These are phyloP conservation scores for Cyclocybe cylindracea DNA, from an alignment of 768 basidiomycete species.

Conservation along the genomic window DNA sequence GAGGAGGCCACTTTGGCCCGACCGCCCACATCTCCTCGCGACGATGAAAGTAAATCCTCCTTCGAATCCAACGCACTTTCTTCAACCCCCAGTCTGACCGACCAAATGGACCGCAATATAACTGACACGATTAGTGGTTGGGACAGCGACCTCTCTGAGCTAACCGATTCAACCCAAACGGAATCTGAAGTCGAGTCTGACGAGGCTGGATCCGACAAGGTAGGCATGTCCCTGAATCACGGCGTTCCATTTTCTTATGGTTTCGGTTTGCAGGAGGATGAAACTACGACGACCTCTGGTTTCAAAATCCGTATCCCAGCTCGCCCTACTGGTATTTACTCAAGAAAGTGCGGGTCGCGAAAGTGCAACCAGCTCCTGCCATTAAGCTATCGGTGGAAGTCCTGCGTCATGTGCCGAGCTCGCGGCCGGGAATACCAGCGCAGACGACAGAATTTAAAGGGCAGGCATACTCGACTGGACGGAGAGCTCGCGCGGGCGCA, in stretches of 20 bases:
- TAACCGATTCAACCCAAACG: slow-evolving; percentile 24
- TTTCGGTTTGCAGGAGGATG: not conserved
- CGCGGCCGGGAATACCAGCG: slow-evolving; percentile 36
- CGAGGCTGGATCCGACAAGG: slow-evolving; percentile 2
- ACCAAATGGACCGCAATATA: not conserved
- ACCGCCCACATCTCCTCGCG: too few species aligned
- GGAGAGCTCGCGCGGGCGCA: slow-evolving; percentile 14
- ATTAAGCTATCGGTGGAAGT: slow-evolving; percentile 38
- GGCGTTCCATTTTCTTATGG: not conserved
- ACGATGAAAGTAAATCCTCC: too few species aligned
- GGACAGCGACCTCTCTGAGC: slow-evolving; percentile 36
- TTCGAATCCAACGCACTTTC: too few species aligned
- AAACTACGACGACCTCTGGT: slow-evolving; percentile 13
- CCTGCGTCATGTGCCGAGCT: slow-evolving; percentile 42
- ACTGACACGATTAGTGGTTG: slow-evolving; percentile 19
- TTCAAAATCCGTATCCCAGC: slow-evolving; percentile 38
- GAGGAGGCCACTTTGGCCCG: too few species aligned
- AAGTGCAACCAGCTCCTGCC: slow-evolving; percentile 35
- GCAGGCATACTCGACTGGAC: slow-evolving; percentile 20
- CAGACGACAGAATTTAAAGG: slow-evolving; percentile 27
- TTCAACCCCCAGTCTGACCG: not conserved
- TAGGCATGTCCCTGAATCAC: not conserved
- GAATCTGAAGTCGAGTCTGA: slow-evolving; percentile 13
- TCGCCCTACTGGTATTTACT: slow-evolving; percentile 11
- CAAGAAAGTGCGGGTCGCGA: slow-evolving; percentile 28